phyloP scores from a whole-genome alignment of 2,329 filamentous ascomycete genomes.

The Microdochium bolleyi region DNA sequence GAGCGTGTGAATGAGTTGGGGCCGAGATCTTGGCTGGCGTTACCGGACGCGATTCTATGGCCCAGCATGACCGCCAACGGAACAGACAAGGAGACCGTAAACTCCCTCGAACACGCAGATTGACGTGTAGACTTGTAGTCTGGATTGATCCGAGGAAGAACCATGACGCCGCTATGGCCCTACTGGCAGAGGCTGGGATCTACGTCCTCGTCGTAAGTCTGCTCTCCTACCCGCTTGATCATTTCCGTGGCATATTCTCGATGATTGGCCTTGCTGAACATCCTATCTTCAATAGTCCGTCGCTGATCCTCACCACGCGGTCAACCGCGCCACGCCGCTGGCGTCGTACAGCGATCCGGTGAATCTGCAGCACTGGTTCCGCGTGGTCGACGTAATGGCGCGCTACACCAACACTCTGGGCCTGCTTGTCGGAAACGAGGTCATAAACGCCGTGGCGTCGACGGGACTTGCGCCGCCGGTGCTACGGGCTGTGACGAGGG shows the following conservation, averaged over 20 bases:
- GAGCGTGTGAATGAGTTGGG: too few relatives aligned
- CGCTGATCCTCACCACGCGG: not conserved
- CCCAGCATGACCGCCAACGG: too few relatives aligned
- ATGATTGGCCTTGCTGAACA: too few relatives aligned
- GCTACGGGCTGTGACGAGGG: constrained; percentile 14
- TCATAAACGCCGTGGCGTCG: constrained; percentile 5
- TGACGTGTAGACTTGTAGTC: not conserved
- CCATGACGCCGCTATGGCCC: constrained; percentile 12
- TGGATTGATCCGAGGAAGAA: constrained; percentile 8
- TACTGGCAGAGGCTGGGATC: constrained; percentile 15
- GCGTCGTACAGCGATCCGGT: constrained; percentile 10
- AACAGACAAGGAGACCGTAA: too few relatives aligned
- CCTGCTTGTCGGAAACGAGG: constrained; percentile 11
- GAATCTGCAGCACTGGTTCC: constrained; percentile 10
- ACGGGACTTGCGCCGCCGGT: constrained; percentile 8
- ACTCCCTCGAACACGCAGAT: too few relatives aligned
- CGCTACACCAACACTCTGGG: constrained; percentile 19
- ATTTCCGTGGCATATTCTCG: not conserved
- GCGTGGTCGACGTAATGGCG: constrained; percentile 14
- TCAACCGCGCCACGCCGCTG: constrained; percentile 4
- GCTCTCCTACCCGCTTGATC: not conserved
- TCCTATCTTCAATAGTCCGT: not conserved
- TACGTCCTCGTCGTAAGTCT: constrained; percentile 16
- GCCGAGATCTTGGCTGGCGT: too few relatives aligned
- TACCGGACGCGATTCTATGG: too few relatives aligned